A percentile compares a stretch with the other conserved stretches of the same genome.
phyloP scores from a whole-genome alignment of 306 rosid species.

The Trifolium repens region DNA sequence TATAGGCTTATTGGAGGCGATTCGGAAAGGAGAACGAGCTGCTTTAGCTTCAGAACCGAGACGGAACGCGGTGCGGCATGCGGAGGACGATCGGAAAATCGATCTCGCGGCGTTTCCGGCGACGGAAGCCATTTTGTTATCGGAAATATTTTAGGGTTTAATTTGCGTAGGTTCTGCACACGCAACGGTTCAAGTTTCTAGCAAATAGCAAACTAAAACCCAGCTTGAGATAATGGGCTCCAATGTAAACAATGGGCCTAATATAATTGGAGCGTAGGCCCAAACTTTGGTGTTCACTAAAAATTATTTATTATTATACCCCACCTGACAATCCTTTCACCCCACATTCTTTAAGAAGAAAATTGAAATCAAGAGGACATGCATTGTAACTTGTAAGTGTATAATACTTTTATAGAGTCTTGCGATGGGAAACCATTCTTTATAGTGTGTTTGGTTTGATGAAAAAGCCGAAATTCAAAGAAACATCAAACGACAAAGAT shows the following conservation, averaged over 20 bases:
- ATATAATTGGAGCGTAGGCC: neutral
- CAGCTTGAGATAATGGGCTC: neutral
- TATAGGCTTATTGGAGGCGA: constrained; percentile 52
- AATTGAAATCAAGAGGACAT: no score
- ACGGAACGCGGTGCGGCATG: constrained; percentile 53
- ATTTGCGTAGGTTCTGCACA: neutral
- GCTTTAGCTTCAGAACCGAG: constrained; percentile 63
- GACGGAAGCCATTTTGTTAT: constrained; percentile 65
- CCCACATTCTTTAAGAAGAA: no score
- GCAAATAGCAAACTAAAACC: constrained; percentile 38
- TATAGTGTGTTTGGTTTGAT: no score
- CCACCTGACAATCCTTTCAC: no score
- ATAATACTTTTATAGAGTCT: no score
- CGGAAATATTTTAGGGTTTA: constrained; percentile 34
- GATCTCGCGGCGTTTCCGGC: constrained; percentile 64
- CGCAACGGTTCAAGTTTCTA: constrained; percentile 32
- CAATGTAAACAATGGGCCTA: neutral
- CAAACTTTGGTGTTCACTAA: neutral
- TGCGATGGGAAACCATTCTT: no score
- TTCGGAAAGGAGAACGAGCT: constrained; percentile 62
- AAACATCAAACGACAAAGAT: no score
- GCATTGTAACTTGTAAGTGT: no score
- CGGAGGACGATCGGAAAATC: constrained; percentile 66
- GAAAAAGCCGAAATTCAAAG: no score
- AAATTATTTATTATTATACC: no score